These are phyloP conservation scores for Coniochaeta pulveracea DNA, from an alignment of 2,329 filamentous ascomycete species.

Conservation along the genomic window DNA sequence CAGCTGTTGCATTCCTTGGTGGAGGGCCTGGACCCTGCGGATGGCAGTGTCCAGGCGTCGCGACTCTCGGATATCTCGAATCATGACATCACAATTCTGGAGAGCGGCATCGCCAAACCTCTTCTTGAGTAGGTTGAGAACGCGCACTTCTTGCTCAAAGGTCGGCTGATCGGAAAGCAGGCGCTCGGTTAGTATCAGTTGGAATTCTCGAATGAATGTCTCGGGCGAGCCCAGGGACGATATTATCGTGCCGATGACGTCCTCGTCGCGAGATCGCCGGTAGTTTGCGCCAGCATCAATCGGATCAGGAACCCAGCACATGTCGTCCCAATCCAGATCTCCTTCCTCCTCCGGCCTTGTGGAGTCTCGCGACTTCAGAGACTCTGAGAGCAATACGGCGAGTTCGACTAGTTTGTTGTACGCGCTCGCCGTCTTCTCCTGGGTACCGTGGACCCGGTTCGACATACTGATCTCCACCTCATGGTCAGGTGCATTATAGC, in stretches of 20 bases:
- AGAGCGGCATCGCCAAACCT: slow-evolving; percentile 77
- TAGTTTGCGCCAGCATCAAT: slow-evolving; percentile 90
- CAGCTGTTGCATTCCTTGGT: slow-evolving; percentile 11
- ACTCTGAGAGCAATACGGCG: slow-evolving; percentile 52
- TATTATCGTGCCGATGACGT: slow-evolving; percentile 83
- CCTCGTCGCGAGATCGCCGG: slow-evolving; percentile 75
- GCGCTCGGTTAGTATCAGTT: slow-evolving; percentile 77
- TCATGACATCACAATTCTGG: slow-evolving; percentile 95
- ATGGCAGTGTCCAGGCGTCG: slow-evolving; percentile 60
- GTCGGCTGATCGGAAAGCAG: slow-evolving; percentile 48
- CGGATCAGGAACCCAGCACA: slow-evolving; percentile 87
- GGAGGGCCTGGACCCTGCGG: slow-evolving; percentile 31
- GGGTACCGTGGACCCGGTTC: too few species aligned
- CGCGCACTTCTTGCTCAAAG: slow-evolving; percentile 70
- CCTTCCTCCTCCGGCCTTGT: slow-evolving; percentile 42
- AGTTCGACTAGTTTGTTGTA: slow-evolving; percentile 52
- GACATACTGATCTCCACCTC: too few species aligned
- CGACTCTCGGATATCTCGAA: slow-evolving; percentile 84
- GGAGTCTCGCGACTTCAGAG: slow-evolving; percentile 39
- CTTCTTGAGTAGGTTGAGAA: slow-evolving; percentile 77
- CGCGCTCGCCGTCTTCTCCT: too few species aligned
- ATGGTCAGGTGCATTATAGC: not conserved
- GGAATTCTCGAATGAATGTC: slow-evolving; percentile 88
- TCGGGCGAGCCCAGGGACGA: slow-evolving; percentile 82
- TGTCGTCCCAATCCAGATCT: slow-evolving; percentile 80